A percentile compares a stretch with the other conserved stretches of the same genome.
phyloP scores from a whole-genome alignment of 306 rosid species.

The Castanea crenata region DNA sequence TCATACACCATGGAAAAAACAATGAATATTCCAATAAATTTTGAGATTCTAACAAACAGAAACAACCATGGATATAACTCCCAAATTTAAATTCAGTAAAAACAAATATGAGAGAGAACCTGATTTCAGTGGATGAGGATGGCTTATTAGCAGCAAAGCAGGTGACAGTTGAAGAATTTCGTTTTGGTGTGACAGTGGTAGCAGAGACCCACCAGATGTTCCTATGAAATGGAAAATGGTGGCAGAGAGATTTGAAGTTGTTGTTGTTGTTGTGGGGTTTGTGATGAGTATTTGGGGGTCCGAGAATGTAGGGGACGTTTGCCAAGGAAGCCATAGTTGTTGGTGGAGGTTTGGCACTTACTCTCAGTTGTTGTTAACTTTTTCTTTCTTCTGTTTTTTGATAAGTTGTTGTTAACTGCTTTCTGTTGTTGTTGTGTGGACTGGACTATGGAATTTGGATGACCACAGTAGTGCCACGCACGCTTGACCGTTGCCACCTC shows the following conservation, averaged over 20 bases:
- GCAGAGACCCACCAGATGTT: constrained; percentile 12
- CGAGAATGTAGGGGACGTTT: constrained; percentile 19
- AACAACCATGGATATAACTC: neutral
- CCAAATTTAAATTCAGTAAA: neutral
- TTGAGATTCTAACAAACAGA: neutral
- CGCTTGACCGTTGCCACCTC: constrained; percentile 22
- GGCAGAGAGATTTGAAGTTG: neutral
- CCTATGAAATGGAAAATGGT: neutral
- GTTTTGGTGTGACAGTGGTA: constrained; percentile 9
- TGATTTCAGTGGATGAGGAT: constrained; percentile 57
- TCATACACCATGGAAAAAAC: neutral
- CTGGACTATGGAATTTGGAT: constrained; percentile 22
- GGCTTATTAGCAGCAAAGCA: constrained; percentile 79
- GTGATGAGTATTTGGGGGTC: constrained; percentile 7
- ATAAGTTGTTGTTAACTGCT: neutral
- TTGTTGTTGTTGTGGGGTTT: neutral
- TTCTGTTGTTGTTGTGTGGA: neutral
- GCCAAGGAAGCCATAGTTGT: constrained; percentile 35
- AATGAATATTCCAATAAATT: neutral
- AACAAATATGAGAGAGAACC: constrained; percentile 38
- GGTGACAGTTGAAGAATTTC: constrained; percentile 23
- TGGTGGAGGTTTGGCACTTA: neutral
- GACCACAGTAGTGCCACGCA: constrained; percentile 61
- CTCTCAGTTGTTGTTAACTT: neutral
- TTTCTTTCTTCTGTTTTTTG: no score